Conservation (phyloP, 495 filamentous ascomycete genomes). For the Xylaria cubensis region DNA sequence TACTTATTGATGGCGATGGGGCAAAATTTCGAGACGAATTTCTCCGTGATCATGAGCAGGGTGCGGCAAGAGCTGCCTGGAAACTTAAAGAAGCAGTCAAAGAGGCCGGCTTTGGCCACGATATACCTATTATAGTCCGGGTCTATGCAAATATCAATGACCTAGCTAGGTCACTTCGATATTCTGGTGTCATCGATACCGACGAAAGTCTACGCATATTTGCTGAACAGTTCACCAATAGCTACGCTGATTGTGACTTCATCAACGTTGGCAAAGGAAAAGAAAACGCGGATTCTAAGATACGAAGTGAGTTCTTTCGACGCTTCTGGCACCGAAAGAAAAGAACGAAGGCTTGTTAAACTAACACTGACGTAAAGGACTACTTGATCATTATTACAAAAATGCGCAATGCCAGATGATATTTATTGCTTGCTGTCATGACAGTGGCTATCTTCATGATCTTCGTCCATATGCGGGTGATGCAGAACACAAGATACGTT, state of each 20-base stretch:
- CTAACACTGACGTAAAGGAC: constrained; percentile 33
- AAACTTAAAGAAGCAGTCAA: constrained; percentile 41
- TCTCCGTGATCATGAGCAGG: constrained; percentile 36
- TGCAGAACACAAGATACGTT: constrained; percentile 29
- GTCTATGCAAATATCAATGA: constrained; percentile 45
- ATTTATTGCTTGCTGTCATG: constrained; percentile 43
- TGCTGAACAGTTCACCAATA: constrained; percentile 44
- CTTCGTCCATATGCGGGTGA: constrained; percentile 40
- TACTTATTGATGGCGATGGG: constrained; percentile 45
- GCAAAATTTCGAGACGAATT: constrained; percentile 44
- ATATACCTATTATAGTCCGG: constrained; percentile 42
- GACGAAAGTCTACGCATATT: constrained; percentile 40
- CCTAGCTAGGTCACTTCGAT: constrained; percentile 39
- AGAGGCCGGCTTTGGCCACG: constrained; percentile 33
- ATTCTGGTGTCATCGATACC: constrained; percentile 38
- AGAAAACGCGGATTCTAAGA: constrained; percentile 44
- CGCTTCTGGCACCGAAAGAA: neutral
- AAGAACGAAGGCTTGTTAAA: neutral
- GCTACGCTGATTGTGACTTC: constrained; percentile 42
- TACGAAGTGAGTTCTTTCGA: constrained; percentile 36
- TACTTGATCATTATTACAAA: constrained; percentile 43
- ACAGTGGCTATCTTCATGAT: constrained; percentile 45
- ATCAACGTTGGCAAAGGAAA: constrained; percentile 46
- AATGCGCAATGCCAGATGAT: constrained; percentile 43
- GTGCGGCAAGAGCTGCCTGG: constrained; percentile 40